Conservation (phyloP, 768 basidiomycete species). For the Calocybe cyanea region DNA sequence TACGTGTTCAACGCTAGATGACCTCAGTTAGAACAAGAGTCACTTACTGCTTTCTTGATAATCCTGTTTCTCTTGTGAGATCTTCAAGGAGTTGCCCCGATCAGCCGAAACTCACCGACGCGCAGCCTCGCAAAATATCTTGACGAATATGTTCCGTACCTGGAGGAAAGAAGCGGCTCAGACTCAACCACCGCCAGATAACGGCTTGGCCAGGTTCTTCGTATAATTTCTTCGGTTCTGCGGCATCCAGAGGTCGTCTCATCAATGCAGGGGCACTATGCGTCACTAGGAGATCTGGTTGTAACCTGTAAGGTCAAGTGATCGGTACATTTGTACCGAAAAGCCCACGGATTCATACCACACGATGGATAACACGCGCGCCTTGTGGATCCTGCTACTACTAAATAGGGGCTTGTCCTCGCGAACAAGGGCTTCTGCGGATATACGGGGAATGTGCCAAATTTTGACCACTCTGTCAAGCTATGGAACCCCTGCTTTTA, state of each 20-base stretch:
- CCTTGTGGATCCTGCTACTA: slow-evolving; percentile 60
- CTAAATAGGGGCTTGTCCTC: slow-evolving; percentile 80
- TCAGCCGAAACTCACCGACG: slow-evolving; percentile 44
- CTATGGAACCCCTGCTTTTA: slow-evolving; percentile 30
- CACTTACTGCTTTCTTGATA: slow-evolving; percentile 71
- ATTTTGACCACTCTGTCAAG: slow-evolving; percentile 75
- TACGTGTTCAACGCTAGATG: not conserved
- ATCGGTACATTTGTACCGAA: not conserved
- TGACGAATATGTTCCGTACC: slow-evolving; percentile 24
- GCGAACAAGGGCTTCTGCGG: slow-evolving; percentile 37
- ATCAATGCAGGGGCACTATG: slow-evolving; percentile 53
- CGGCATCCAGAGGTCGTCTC: slow-evolving; percentile 22
- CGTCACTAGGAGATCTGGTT: slow-evolving; percentile 48
- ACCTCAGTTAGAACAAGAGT: not conserved
- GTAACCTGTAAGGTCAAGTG: slow-evolving; percentile 40
- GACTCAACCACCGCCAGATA: slow-evolving; percentile 67
- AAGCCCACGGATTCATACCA: slow-evolving; percentile 39
- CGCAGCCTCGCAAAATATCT: slow-evolving; percentile 49
- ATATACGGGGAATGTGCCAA: slow-evolving; percentile 52
- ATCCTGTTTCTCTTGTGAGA: slow-evolving; percentile 40
- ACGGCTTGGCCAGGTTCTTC: slow-evolving; percentile 48
- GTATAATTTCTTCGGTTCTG: slow-evolving; percentile 23
- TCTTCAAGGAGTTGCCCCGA: not conserved
- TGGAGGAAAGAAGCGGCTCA: slow-evolving; percentile 62
- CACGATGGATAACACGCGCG: slow-evolving; percentile 56